Conservation (phyloP, 148 eudicot genomes). For the Euryodendron excelsum region DNA sequence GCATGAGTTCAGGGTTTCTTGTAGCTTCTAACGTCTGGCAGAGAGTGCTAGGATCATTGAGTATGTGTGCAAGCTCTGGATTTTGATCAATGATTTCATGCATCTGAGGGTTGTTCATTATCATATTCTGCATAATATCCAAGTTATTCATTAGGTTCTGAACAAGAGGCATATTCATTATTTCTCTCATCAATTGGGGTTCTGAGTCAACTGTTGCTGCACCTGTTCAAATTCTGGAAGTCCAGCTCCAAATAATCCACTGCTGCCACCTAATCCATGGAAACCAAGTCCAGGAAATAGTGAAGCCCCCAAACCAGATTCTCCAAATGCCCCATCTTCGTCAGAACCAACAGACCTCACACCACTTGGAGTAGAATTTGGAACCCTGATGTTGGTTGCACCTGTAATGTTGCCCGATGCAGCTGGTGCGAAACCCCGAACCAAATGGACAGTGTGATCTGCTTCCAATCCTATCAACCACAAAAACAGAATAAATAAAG, state of each 20-base stretch:
- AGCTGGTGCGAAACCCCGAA: conserved; percentile 47
- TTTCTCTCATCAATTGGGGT: conserved; percentile 29
- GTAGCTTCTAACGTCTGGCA: conserved; percentile 23
- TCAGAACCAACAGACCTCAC: conserved; percentile 22
- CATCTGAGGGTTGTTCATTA: conserved; percentile 26
- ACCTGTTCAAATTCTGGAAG: conserved; percentile 22
- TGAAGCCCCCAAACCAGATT: conserved; percentile 35
- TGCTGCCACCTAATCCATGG: conserved; percentile 8
- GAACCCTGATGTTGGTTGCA: conserved; percentile 26
- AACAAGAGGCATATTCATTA: conserved; percentile 22
- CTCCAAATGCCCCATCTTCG: conserved; percentile 24
- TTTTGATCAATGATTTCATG: conserved; percentile 25
- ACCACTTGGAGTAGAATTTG: conserved; percentile 26
- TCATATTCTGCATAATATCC: conserved; percentile 18
- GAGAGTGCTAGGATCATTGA: conserved; percentile 29
- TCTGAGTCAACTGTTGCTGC: conserved; percentile 24
- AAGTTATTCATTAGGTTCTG: conserved; percentile 19
- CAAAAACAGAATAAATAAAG: not conserved
- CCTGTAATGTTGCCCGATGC: conserved; percentile 21
- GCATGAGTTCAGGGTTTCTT: conserved; percentile 35
- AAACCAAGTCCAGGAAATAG: conserved; percentile 20
- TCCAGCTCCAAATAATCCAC: conserved; percentile 22
- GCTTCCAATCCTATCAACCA: conserved; percentile 43
- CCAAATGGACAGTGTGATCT: conserved; percentile 56
- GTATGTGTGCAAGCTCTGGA: conserved; percentile 32